Evolutionary conservation across 2,329 filamentous ascomycete genomes (phyloP).

Genomic region (Xylariaceae sp.): DNA sequence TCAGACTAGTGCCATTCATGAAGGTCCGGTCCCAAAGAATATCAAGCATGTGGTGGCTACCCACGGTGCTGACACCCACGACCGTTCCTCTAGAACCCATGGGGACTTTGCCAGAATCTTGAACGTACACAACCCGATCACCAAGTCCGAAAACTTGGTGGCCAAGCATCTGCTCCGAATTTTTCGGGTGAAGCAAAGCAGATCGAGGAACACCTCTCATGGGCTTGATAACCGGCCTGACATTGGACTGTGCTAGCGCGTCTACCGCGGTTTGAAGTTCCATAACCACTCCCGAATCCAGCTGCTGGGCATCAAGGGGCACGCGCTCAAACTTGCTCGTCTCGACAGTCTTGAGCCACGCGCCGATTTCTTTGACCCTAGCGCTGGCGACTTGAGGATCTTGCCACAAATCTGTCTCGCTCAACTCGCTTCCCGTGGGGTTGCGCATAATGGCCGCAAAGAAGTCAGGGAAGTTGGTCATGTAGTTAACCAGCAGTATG

Average conservation of each 20-base stretch:
- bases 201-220: slow-evolving; percentile 78
- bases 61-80: slow-evolving; percentile 86
- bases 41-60: slow-evolving; percentile 77
- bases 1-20: slow-evolving; percentile 92
- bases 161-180: slow-evolving; percentile 88
- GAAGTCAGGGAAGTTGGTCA: slow-evolving; percentile 92
- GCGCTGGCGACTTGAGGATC: slow-evolving; percentile 63
- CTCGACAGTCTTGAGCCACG: slow-evolving; percentile 88
- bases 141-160: slow-evolving; percentile 80
- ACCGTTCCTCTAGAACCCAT: slow-evolving; percentile 89
- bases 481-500: slow-evolving; percentile 76
- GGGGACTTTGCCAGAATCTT: slow-evolving; percentile 88
- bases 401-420: slow-evolving; percentile 81
- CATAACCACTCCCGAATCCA: slow-evolving; percentile 85
- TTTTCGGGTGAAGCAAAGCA: slow-evolving; percentile 84
- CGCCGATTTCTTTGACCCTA: slow-evolving; percentile 87
- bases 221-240: slow-evolving; percentile 57
- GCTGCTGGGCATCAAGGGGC: slow-evolving; percentile 92
- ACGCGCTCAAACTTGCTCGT: slow-evolving; percentile 90
- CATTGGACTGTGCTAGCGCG: slow-evolving; percentile 45
- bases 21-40: slow-evolving; percentile 92
- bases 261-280: slow-evolving; percentile 74
- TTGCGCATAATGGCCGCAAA: slow-evolving; percentile 83
- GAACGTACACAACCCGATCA: slow-evolving; percentile 87
- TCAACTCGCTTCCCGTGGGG: slow-evolving; percentile 76